Conservation (phyloP, 768 basidiomycete species). For the Phanerochaete sordida region DNA sequence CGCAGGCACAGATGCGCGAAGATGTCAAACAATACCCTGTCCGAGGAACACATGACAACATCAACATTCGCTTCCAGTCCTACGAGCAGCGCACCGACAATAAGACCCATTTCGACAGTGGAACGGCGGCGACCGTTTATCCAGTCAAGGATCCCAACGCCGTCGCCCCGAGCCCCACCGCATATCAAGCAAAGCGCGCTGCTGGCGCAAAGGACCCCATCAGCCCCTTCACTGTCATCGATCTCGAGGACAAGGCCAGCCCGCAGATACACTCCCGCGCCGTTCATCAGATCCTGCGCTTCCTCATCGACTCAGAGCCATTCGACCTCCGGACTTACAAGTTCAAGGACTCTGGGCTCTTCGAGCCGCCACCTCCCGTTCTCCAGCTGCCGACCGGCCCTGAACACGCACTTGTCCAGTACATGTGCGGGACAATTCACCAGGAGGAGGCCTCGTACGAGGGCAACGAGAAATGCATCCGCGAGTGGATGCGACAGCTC, state of each 20-base stretch:
- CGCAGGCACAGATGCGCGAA: slow-evolving; percentile 22
- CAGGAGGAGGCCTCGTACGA: slow-evolving; percentile 10
- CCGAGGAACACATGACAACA: slow-evolving; percentile 35
- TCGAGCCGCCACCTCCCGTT: slow-evolving; percentile 6
- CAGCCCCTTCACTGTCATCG: neutral
- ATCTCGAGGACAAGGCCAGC: neutral
- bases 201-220: neutral
- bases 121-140: slow-evolving; percentile 29
- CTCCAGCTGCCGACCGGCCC: slow-evolving; percentile 11
- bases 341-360: slow-evolving; percentile 3
- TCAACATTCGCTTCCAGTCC: slow-evolving; percentile 32
- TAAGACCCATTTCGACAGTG: slow-evolving; percentile 31
- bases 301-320: slow-evolving; percentile 3
- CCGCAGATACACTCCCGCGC: neutral
- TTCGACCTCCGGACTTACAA: slow-evolving; percentile 10
- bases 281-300: neutral
- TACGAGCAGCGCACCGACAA: slow-evolving; percentile 38
- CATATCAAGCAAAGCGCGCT: neutral
- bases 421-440: slow-evolving; percentile 9
- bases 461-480: slow-evolving; percentile 3
- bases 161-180: neutral
- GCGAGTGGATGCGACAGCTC: neutral
- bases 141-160: slow-evolving; percentile 8
- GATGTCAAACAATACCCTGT: slow-evolving; percentile 24
- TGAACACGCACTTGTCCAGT: neutral